Percentiles rank a stretch among this genome's conserved stretches.
Conservation (phyloP, 129 eudicot species). For the Lactuca sativa region DNA sequence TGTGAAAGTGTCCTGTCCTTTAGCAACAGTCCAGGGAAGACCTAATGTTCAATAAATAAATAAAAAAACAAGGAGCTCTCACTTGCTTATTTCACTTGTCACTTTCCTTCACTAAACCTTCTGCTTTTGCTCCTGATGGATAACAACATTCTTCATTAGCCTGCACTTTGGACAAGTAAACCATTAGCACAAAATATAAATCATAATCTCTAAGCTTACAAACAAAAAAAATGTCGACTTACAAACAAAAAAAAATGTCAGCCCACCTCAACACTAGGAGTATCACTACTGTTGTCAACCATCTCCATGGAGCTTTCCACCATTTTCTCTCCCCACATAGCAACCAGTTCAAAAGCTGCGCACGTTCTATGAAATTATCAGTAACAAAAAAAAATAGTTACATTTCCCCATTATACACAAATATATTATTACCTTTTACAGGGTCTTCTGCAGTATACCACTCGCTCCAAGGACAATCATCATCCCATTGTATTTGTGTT, state of each 20-base stretch:
- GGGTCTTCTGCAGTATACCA: conserved; percentile 98
- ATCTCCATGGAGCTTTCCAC: conserved; percentile 82
- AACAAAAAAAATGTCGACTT: conserved; percentile 10
- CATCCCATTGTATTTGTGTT: conserved; percentile 86
- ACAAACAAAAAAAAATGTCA: no score
- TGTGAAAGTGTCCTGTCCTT: conserved; percentile 97
- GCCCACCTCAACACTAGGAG: conserved; percentile 41
- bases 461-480: conserved; percentile 91
- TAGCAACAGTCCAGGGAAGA: conserved; percentile 92
- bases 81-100: conserved; percentile 77
- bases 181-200: background rate
- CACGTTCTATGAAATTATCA: conserved; percentile 23
- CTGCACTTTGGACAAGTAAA: conserved; percentile 39
- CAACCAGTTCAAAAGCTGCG: conserved; percentile 74
- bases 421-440: conserved; percentile 51
- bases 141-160: conserved; percentile 26
- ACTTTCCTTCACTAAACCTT: conserved; percentile 35
- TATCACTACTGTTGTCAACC: conserved; percentile 49
- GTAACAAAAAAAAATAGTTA: conserved; percentile 4
- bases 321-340: conserved; percentile 66
- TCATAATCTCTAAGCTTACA: conserved; percentile 3
- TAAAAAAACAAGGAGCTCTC: conserved; percentile 46
- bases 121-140: conserved; percentile 29
- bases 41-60: conserved; percentile 35
- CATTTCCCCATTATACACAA: background rate